A percentile compares a stretch with the other conserved stretches of the same genome.
Conservation (phyloP, 1,284 basidiomycete genomes). For the Cutaneotrichosporon sp. region DNA sequence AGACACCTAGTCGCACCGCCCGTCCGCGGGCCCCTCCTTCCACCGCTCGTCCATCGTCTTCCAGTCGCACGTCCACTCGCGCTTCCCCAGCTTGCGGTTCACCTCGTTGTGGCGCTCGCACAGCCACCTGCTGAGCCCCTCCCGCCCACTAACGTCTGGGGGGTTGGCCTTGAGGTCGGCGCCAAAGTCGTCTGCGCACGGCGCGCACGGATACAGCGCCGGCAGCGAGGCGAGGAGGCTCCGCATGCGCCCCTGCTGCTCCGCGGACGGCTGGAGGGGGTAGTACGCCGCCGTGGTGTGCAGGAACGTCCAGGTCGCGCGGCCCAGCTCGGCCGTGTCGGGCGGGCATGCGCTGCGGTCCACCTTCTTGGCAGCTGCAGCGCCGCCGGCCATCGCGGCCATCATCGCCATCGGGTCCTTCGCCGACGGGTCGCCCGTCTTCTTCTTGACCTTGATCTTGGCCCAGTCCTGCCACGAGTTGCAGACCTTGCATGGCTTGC, state of each 20-base stretch:
- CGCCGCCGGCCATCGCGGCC: constrained; percentile 26
- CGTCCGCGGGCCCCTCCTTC: constrained; percentile 85
- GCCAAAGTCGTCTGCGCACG: constrained; percentile 75
- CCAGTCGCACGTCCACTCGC: constrained; percentile 70
- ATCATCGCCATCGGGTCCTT: constrained; percentile 34
- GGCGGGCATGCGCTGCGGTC: constrained; percentile 73
- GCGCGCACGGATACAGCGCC: constrained; percentile 78
- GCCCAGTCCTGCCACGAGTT: constrained; percentile 76
- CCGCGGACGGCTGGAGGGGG: constrained; percentile 70
- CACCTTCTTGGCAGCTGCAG: constrained; percentile 31
- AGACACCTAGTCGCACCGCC: constrained; percentile 88
- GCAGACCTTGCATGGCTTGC: constrained; percentile 91
- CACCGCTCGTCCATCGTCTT: constrained; percentile 75
- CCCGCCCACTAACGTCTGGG: constrained; percentile 71
- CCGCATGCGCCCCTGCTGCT: constrained; percentile 77
- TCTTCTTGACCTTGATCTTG: constrained; percentile 55
- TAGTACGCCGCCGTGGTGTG: constrained; percentile 93
- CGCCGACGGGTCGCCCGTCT: constrained; percentile 13
- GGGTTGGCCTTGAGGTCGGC: constrained; percentile 65
- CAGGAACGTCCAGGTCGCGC: constrained; percentile 92
- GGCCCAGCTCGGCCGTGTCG: constrained; percentile 81
- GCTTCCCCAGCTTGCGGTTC: constrained; percentile 80
- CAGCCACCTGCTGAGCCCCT: constrained; percentile 75
- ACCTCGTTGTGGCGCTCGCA: constrained; percentile 91
- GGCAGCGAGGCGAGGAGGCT: constrained; percentile 74